Conservation (phyloP, 2,329 filamentous ascomycete species). For the Ophiostoma australiae region DNA sequence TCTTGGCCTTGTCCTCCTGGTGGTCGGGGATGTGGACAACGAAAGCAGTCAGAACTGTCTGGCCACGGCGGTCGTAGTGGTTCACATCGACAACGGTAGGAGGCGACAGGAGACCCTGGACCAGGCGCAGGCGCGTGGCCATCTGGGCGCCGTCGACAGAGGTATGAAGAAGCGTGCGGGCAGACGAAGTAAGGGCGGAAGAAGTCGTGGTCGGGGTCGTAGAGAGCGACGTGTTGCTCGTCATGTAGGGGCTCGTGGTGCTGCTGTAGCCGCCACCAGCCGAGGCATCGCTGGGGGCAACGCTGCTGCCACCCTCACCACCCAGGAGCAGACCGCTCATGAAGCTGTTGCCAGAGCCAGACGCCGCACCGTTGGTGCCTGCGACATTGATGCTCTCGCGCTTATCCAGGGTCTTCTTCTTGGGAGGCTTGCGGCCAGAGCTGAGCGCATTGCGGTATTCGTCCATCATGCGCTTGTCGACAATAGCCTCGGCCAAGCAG, state of each 20-base stretch:
- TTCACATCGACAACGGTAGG: conserved; percentile 45
- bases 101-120: conserved; percentile 34
- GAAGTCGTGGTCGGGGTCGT: not conserved
- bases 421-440: conserved; percentile 29
- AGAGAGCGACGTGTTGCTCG: conserved; percentile 1
- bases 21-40: conserved; percentile 47
- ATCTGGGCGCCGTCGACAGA: conserved; percentile 28
- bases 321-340: conserved; percentile 24
- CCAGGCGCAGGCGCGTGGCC: conserved; percentile 31
- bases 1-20: conserved; percentile 44
- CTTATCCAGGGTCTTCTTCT: conserved; percentile 40
- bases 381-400: conserved; percentile 25
- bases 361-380: not conserved
- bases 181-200: not conserved
- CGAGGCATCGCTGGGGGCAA: conserved; percentile 12
- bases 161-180: conserved; percentile 25
- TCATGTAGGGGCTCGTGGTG: conserved; percentile 19
- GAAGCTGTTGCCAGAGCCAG: conserved; percentile 17
- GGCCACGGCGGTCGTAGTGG: conserved; percentile 48
- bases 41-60: conserved; percentile 54
- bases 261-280: conserved; percentile 10
- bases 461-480: conserved; percentile 39
- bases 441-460: conserved; percentile 34
- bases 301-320: conserved; percentile 18
- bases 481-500: conserved; percentile 52